phyloP scores from a whole-genome alignment of 306 rosid species.

The Prunus mongolica region DNA sequence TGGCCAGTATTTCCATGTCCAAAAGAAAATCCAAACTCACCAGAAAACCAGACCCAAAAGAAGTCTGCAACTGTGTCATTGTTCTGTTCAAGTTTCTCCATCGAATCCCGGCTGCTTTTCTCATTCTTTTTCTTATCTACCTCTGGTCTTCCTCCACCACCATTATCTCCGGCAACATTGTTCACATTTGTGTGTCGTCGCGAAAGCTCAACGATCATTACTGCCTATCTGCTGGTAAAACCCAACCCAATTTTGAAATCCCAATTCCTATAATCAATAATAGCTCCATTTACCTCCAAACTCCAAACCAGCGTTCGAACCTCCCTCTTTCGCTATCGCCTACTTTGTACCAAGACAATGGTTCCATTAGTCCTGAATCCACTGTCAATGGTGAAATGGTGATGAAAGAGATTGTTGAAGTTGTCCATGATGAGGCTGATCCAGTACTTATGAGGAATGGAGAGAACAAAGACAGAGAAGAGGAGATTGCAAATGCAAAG shows the following conservation, averaged over 20 bases:
- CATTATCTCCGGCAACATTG: conserved; percentile 52
- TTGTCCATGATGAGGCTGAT: conserved; percentile 14
- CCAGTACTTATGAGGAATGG: conserved; percentile 6
- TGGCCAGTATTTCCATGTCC: conserved; percentile 40
- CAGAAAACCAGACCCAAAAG: conserved; percentile 23
- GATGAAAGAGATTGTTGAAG: conserved; percentile 6
- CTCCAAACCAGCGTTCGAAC: neutral
- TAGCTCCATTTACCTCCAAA: neutral
- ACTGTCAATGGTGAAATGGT: neutral
- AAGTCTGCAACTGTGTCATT: neutral
- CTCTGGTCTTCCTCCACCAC: conserved; percentile 62
- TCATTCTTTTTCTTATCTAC: conserved; percentile 51
- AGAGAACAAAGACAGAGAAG: conserved; percentile 20
- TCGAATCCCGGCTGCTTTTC: conserved; percentile 38
- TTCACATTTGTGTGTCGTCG: conserved; percentile 67
- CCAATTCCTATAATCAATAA: conserved; percentile 30
- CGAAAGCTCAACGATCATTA: conserved; percentile 60
- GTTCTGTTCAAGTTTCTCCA: conserved; percentile 24
- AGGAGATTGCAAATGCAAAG: conserved; percentile 36
- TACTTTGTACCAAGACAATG: neutral
- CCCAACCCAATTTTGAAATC: conserved; percentile 47
- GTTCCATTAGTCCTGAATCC: conserved; percentile 1
- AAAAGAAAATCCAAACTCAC: conserved; percentile 45
- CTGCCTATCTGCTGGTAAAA: conserved; percentile 59
- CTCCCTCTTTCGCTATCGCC: neutral